Conservation (phyloP, 495 filamentous ascomycete species). For the Aspergillus mulundensis region DNA sequence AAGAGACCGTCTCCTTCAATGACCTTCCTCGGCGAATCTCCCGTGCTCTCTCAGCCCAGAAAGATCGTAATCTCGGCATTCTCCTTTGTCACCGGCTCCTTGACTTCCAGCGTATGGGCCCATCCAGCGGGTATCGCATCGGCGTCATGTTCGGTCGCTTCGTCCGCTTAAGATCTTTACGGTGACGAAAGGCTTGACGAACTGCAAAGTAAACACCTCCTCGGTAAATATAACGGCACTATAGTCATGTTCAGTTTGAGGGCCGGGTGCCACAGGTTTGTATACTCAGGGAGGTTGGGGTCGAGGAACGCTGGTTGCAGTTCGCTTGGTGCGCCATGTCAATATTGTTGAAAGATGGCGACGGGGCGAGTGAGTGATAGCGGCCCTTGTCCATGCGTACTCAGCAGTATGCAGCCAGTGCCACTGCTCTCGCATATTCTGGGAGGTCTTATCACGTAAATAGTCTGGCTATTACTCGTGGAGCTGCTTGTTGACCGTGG, state of each 20-base stretch:
- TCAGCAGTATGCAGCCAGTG: slow-evolving; percentile 47
- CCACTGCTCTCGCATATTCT: slow-evolving; percentile 38
- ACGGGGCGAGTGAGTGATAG: slow-evolving; percentile 41
- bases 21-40: slow-evolving; percentile 25
- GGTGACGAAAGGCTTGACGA: slow-evolving; percentile 45
- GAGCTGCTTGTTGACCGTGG: neutral
- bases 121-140: slow-evolving; percentile 20
- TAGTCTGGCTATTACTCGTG: slow-evolving; percentile 7
- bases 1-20: slow-evolving; percentile 24
- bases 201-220: too few species aligned
- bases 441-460: slow-evolving; percentile 20
- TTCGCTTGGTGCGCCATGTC: slow-evolving; percentile 52
- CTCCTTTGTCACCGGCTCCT: slow-evolving; percentile 30
- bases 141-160: slow-evolving; percentile 46
- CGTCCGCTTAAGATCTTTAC: slow-evolving; percentile 41
- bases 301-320: slow-evolving; percentile 49
- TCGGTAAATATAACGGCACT: slow-evolving; percentile 27
- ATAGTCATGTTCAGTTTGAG: slow-evolving; percentile 40
- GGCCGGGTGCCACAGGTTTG: slow-evolving; percentile 43
- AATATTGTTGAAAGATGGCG: slow-evolving; percentile 44
- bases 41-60: slow-evolving; percentile 6
- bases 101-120: slow-evolving; percentile 36
- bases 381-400: slow-evolving; percentile 39
- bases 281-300: slow-evolving; percentile 47
- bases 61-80: slow-evolving; percentile 45